Evolutionary conservation across 2,329 filamentous ascomycete species (phyloP), one percentile per base, ranked within the genome.

Genomic region (Catunica adiposa): DNA sequence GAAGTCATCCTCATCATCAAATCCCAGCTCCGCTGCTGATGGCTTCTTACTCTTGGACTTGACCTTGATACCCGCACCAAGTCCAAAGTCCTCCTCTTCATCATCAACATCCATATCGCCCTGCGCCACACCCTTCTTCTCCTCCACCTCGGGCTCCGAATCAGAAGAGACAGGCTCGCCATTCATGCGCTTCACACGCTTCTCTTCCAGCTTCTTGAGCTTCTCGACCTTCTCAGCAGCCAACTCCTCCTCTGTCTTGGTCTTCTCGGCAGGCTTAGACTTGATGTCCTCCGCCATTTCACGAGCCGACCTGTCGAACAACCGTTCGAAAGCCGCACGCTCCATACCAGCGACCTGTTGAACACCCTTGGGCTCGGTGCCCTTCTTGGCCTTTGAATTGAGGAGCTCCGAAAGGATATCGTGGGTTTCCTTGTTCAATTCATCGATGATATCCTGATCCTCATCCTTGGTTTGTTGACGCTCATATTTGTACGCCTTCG

Each of bases 1-100:
- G 63, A 97, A 97, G 62, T 96, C 88, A 62, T 97, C 90, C 65
- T 97, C 90, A 62, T 96, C 90, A 61, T 95, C 89, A 34, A 94
- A 83, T 4, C 82, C 86, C 17, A 89, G 67, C 57, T 83, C 76
- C 9, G 76, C 73, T 2, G 75, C 76, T 6, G 78, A 80, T 31
- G 73, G 74, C 23, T 74, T 72, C 11, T 44, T 44, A 8, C 20
- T 44, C 40, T 44, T 23, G 54, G 71, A 5, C 29, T 34, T 34
- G 29, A 11, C 69, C 62, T 72, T 77, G 60, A 83, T 78, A 46
- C 80, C 80, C 51, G 68, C 65, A 34, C 80, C 80, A 15, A 84
- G 69, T 2, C 77, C 77, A 64, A 79, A 84, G 56, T 76, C 74
- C 31, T 80, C 77, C 0, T 71, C 69, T 14, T 78, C 34, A 23